These are phyloP conservation scores for Brettanomyces anomalus DNA, from an alignment of 805 yeast species.

Conservation along the genomic window DNA sequence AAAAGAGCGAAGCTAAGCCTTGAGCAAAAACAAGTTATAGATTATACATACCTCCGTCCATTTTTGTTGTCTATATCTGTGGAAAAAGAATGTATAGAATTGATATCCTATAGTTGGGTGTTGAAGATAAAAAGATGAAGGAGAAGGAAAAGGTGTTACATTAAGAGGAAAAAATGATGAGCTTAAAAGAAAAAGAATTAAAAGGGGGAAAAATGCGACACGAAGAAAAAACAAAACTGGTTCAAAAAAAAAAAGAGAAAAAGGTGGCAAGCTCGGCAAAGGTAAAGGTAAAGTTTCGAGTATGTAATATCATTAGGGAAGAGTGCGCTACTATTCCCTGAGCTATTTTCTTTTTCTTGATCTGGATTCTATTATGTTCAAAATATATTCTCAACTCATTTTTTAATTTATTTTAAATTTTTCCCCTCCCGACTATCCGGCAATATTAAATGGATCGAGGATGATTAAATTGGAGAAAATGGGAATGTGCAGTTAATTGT, in stretches of 20 bases:
- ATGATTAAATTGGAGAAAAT: too few species aligned
- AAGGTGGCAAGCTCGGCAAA: not conserved
- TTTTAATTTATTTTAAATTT: too few species aligned
- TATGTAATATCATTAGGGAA: too few species aligned
- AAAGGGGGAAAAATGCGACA: conserved; percentile 3
- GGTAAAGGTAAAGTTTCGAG: too few species aligned
- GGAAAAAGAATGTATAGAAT: conserved; percentile 6
- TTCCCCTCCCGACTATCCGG: too few species aligned
- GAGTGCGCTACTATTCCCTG: too few species aligned
- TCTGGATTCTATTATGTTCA: too few species aligned
- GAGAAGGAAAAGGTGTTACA: conserved; percentile 3
- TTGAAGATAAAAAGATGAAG: conserved; percentile 2
- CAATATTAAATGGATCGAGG: too few species aligned
- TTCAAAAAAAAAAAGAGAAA: not conserved
- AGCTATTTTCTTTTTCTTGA: too few species aligned
- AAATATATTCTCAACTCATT: too few species aligned
- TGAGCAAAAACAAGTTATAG: not conserved
- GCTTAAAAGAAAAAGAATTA: not conserved
- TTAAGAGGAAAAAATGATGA: conserved; percentile 1
- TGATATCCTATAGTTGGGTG: conserved; percentile 10
- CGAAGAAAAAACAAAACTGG: not conserved
- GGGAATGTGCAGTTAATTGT: too few species aligned
- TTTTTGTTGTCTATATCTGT: conserved; percentile 23
- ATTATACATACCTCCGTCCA: conserved; percentile 51
- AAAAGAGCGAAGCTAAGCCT: too few species aligned